These are phyloP conservation scores for Acanthamoeba triangularis DNA, from an alignment of 208 protist genomes.

Conservation along the genomic window DNA sequence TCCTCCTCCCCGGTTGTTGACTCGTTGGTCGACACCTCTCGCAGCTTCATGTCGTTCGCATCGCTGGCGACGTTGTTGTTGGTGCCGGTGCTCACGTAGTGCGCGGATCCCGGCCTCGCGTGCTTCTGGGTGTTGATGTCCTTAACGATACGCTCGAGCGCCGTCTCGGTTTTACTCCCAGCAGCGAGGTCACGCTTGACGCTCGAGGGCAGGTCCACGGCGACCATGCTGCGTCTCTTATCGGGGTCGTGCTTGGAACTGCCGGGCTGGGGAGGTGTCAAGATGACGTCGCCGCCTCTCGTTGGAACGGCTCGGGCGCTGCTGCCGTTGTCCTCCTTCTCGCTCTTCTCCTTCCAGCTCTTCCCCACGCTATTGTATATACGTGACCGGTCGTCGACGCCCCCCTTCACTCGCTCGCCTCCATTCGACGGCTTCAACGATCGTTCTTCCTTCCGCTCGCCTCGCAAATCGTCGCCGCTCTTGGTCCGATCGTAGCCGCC, in stretches of 20 bases:
- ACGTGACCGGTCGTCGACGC: neutral
- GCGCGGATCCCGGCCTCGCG: neutral
- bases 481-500: neutral
- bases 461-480: neutral
- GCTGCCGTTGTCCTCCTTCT: neutral
- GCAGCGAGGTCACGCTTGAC: neutral
- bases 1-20: neutral
- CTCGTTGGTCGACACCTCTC: neutral
- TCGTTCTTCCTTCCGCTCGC: neutral
- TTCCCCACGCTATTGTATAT: neutral
- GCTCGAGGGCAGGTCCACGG: neutral
- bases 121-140: neutral
- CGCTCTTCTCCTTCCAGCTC: slow-evolving; percentile 24
- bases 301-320: neutral
- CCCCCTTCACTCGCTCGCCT: neutral
- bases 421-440: neutral
- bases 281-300: neutral
- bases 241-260: neutral
- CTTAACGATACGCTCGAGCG: neutral
- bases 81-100: neutral
- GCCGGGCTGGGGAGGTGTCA: neutral
- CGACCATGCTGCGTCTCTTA: neutral
- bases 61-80: neutral
- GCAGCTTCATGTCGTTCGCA: neutral
- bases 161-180: neutral